Evolutionary conservation across 805 yeast species (phyloP), one percentile per base, ranked within the genome.

Genomic region (Wickerhamiella siamensis): DNA sequence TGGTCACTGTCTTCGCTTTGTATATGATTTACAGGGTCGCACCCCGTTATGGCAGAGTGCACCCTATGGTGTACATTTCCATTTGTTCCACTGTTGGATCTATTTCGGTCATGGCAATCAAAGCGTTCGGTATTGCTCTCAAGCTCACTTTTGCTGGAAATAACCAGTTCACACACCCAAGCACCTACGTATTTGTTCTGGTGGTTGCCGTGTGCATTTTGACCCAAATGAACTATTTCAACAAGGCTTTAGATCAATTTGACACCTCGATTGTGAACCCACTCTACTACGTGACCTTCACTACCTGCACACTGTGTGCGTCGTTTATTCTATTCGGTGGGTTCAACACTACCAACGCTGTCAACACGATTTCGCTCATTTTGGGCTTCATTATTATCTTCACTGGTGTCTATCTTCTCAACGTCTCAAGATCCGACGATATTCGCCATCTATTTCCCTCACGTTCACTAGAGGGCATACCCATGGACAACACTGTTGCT

Each of bases 181-280:
- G 91, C 29, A 84, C 95, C 0, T 84, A 86, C 55, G 66, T 86
- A 43, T 84, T 84, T 67, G 71, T 83, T 29, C 50, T 72, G 24
- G 86, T 83, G 19, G 94, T 84, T 43, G 81, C 67, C 6, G 70
- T 79, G 33, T 84, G 95, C 62, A 86, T 84, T 51, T 54, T 81
- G 53, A 83, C 94, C 4, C 95, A 84, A 62, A 84, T 84, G 95
- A 84, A 83, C 65, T 84, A 82, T 59, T 83, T 84, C 68, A 84
- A 84, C 69, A 86, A 83, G 65, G 95, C 95, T 0, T 69, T 84
- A 55, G 95, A 87, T 52, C 94, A 83, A 60, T 84, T 84, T 54
- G 95, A 86, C 58, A 84, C 95, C 4, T 81, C 93, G 0, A 82
- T 84, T 51, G 95, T 84, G 43, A 84, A 84, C 60, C 95, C 95